These are phyloP conservation scores for Platanus orientalis DNA, from an alignment of 164 flowering plant genomes.

Conservation along the genomic window DNA sequence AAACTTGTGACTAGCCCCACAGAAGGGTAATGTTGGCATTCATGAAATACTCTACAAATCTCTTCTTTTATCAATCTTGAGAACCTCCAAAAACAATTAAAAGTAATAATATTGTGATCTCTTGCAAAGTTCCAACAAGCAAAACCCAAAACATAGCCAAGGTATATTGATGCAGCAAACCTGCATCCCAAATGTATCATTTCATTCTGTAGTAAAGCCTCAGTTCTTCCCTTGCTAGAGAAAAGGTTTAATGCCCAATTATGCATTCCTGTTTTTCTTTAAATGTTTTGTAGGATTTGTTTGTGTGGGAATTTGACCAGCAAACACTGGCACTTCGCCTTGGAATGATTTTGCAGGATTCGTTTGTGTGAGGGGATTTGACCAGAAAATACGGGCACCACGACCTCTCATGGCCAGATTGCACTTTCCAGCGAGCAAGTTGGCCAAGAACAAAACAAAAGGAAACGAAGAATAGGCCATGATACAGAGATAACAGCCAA, in stretches of 20 bases:
- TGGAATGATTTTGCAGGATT: conserved; percentile 62
- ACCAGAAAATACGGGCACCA: conserved; percentile 61
- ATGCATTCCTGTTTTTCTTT: neutral
- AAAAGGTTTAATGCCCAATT: neutral
- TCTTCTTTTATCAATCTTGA: too few relatives aligned
- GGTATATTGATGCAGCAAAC: too few relatives aligned
- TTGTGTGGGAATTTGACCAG: conserved; percentile 77
- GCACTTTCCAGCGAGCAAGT: conserved; percentile 66
- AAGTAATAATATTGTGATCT: too few relatives aligned
- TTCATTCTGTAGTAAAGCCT: too few relatives aligned
- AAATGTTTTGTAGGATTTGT: conserved; percentile 52
- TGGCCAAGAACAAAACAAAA: conserved; percentile 22
- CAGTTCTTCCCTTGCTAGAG: too few relatives aligned
- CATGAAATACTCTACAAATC: too few relatives aligned
- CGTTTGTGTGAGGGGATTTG: conserved; percentile 81
- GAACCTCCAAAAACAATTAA: too few relatives aligned
- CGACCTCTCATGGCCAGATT: conserved; percentile 65
- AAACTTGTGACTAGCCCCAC: too few relatives aligned
- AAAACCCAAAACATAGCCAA: too few relatives aligned
- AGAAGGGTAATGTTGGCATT: too few relatives aligned
- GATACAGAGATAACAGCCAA: conserved; percentile 4
- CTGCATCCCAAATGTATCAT: too few relatives aligned
- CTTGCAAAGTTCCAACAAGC: too few relatives aligned
- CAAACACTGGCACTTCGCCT: conserved; percentile 61
- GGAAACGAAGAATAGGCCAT: conserved; percentile 17